A percentile compares a stretch with the other conserved stretches of the same genome.
Evolutionary conservation across 2,329 filamentous ascomycete species (phyloP).

Genomic region (Dissoconium aciculare): DNA sequence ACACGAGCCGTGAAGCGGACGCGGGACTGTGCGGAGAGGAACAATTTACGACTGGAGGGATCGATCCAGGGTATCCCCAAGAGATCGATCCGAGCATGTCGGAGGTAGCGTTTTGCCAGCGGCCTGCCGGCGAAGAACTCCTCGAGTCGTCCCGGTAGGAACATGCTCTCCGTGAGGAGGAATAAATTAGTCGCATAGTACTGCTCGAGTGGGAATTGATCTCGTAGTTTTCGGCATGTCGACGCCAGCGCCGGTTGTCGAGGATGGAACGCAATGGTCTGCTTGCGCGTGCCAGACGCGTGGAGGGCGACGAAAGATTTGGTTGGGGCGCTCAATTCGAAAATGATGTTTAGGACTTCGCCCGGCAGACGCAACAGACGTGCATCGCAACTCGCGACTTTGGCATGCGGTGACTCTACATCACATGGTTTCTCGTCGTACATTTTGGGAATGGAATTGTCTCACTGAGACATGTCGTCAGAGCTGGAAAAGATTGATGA

Average conservation of each 20-base stretch:
- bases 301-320: neutral
- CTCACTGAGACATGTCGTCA: too few species aligned
- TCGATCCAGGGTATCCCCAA: neutral
- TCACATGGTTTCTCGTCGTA: too few species aligned
- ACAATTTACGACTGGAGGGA: neutral
- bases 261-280: neutral
- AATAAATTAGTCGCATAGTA: slow-evolving; percentile 2
- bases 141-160: neutral
- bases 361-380: neutral
- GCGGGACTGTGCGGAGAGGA: neutral
- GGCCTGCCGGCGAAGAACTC: neutral
- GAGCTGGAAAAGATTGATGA: too few species aligned
- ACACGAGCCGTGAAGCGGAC: neutral
- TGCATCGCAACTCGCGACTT: neutral
- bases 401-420: too few species aligned
- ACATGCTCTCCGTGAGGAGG: neutral
- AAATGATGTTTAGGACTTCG: neutral
- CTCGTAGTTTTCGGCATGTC: neutral
- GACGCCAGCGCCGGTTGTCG: neutral
- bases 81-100: neutral
- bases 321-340: neutral
- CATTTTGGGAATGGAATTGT: too few species aligned
- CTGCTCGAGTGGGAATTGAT: neutral
- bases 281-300: neutral
- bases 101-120: neutral